A percentile compares a stretch with the other conserved stretches of the same genome.
Conservation (phyloP, 1,139 yeast genomes). For the Magnusiomyces suaveolens region DNA sequence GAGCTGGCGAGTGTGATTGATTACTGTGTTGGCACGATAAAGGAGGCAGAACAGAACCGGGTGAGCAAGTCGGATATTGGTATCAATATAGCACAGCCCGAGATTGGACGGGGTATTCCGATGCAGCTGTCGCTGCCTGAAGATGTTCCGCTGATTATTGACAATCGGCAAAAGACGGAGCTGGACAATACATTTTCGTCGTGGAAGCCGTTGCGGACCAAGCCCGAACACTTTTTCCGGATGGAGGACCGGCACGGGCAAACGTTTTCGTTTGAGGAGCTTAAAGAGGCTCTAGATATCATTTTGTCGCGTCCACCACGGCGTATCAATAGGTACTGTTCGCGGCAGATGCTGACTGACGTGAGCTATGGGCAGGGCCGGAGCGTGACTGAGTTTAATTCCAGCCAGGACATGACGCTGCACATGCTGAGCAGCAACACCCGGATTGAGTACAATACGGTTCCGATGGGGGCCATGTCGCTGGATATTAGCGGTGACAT, state of each 20-base stretch:
- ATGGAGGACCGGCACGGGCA: conserved; percentile 21
- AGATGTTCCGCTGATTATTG: conserved; percentile 12
- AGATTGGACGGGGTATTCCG: conserved; percentile 11
- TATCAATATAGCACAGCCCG: conserved; percentile 9
- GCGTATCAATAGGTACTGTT: conserved; percentile 21
- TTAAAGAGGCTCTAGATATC: conserved; percentile 20
- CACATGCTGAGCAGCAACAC: conserved; percentile 20
- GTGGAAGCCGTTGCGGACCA: conserved; percentile 19
- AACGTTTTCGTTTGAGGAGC: conserved; percentile 20
- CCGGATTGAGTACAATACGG: conserved; percentile 13
- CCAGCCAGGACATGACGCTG: conserved; percentile 12
- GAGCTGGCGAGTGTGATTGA: not conserved
- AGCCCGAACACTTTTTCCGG: conserved; percentile 21
- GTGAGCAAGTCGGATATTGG: conserved; percentile 3
- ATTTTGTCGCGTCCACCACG: conserved; percentile 23
- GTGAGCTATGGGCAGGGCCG: conserved; percentile 22
- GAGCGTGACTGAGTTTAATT: conserved; percentile 22
- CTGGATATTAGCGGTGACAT: conserved; percentile 2
- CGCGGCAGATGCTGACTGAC: conserved; percentile 22
- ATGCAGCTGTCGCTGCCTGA: conserved; percentile 10
- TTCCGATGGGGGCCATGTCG: conserved; percentile 15
- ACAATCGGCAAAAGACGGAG: conserved; percentile 11
- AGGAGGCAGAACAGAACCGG: not conserved
- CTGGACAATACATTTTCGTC: conserved; percentile 13
- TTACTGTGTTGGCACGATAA: not conserved